Evolutionary conservation across 1,139 yeast species (phyloP).

Genomic region (Groenewaldozyma sp.): DNA sequence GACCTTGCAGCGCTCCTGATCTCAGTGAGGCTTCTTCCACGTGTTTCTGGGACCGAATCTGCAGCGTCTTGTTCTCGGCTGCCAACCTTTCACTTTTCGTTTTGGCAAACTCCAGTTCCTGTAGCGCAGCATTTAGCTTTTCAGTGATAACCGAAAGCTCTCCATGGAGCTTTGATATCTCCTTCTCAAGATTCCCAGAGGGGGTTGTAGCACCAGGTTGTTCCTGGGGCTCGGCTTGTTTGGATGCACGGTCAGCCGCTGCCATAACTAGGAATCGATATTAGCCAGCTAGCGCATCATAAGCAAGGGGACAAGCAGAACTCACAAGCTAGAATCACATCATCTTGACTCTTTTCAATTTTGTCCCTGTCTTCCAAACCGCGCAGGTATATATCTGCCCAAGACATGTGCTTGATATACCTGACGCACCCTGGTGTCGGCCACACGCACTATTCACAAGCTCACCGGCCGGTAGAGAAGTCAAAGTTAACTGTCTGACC

Average conservation of each 20-base stretch:
- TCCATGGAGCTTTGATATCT: slow-evolving; percentile 15
- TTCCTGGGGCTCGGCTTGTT: slow-evolving; percentile 11
- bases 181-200: slow-evolving; percentile 11
- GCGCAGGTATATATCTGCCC: slow-evolving; percentile 24
- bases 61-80: slow-evolving; percentile 7
- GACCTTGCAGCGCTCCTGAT: slow-evolving; percentile 43
- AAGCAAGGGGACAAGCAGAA: no score
- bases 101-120: slow-evolving; percentile 7
- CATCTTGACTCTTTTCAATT: slow-evolving; percentile 19
- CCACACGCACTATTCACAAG: no score
- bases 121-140: slow-evolving; percentile 7
- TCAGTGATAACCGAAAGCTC: slow-evolving; percentile 17
- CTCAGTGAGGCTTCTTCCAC: slow-evolving; percentile 16
- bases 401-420: no score
- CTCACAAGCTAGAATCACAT: slow-evolving; percentile 19
- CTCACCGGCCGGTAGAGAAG: no score
- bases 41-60: slow-evolving; percentile 16
- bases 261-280: not conserved
- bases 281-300: no score
- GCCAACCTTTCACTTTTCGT: slow-evolving; percentile 7
- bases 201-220: slow-evolving; percentile 1
- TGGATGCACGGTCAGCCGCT: slow-evolving; percentile 14
- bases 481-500: no score
- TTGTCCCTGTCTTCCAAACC: slow-evolving; percentile 20
- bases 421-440: no score